Conservation (phyloP, 805 yeast genomes). For the Suhomyces vadensis region DNA sequence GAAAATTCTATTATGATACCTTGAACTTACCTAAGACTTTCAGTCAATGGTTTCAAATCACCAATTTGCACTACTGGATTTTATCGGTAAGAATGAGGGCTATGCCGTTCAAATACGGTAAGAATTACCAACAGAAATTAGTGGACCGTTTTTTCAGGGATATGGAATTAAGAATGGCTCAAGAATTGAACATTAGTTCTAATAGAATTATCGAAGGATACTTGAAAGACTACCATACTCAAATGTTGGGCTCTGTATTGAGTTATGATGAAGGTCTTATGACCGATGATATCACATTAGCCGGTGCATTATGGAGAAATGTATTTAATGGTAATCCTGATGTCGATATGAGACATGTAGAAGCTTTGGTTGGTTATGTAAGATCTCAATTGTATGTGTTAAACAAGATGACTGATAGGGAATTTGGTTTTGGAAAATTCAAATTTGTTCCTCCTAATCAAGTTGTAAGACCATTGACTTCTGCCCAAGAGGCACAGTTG, state of each 20-base stretch:
- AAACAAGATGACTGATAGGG: conserved; percentile 83
- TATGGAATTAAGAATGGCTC: conserved; percentile 80
- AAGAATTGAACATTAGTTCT: conserved; percentile 81
- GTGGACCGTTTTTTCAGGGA: conserved; percentile 89
- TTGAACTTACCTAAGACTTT: conserved; percentile 81
- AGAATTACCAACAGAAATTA: conserved; percentile 86
- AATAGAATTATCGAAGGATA: conserved; percentile 82
- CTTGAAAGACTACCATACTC: conserved; percentile 86
- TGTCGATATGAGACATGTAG: conserved; percentile 79
- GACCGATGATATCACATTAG: conserved; percentile 75
- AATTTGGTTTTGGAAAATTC: conserved; percentile 89
- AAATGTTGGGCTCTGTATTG: conserved; percentile 83
- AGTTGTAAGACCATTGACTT: conserved; percentile 69
- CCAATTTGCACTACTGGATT: conserved; percentile 90
- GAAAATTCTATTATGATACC: conserved; percentile 82
- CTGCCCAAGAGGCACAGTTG: conserved; percentile 60
- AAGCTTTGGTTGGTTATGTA: conserved; percentile 85
- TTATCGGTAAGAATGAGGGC: conserved; percentile 94
- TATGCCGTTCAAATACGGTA: conserved; percentile 86
- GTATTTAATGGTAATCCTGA: conserved; percentile 82
- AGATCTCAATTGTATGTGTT: conserved; percentile 88
- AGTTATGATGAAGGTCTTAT: conserved; percentile 91
- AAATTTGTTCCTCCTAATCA: conserved; percentile 80
- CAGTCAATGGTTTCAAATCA: conserved; percentile 95
- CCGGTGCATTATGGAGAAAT: conserved; percentile 86